phyloP scores from a whole-genome alignment of 225 moss, liverwort and hornwort genomes.

The Antitrichia curtipendula region DNA sequence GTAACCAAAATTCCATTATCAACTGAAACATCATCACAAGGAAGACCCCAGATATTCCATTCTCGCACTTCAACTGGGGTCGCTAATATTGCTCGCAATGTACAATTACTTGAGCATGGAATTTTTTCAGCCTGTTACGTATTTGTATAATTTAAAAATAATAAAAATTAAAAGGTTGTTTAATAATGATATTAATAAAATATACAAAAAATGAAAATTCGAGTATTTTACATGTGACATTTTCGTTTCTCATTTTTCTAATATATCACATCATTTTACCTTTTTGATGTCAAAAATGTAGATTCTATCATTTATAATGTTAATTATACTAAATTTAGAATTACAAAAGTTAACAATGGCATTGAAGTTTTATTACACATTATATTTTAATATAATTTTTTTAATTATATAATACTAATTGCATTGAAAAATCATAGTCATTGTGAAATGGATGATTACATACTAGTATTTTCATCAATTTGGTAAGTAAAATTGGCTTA shows the following conservation, averaged over 20 bases:
- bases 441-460: no score
- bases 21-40: slow-evolving; percentile 73
- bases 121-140: slow-evolving; percentile 33
- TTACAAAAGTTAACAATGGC: no score
- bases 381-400: neutral
- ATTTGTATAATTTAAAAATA: no score
- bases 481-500: neutral
- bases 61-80: slow-evolving; percentile 78
- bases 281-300: neutral
- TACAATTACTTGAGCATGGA: slow-evolving; percentile 64
- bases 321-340: no score
- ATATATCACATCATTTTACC: no score
- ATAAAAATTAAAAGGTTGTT: no score
- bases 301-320: neutral
- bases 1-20: slow-evolving; percentile 90
- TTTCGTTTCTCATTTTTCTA: neutral
- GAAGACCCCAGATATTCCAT: slow-evolving; percentile 97
- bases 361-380: accelerated
- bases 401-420: neutral
- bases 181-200: no score
- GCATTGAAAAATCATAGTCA: no score
- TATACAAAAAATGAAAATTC: no score
- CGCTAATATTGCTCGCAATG: slow-evolving; percentile 56
- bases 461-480: neutral
- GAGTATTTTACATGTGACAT: neutral